Percentiles rank a stretch among this genome's conserved stretches.
Evolutionary conservation across 345 rosid genomes (phyloP).

Genomic region (Populus simonii): DNA sequence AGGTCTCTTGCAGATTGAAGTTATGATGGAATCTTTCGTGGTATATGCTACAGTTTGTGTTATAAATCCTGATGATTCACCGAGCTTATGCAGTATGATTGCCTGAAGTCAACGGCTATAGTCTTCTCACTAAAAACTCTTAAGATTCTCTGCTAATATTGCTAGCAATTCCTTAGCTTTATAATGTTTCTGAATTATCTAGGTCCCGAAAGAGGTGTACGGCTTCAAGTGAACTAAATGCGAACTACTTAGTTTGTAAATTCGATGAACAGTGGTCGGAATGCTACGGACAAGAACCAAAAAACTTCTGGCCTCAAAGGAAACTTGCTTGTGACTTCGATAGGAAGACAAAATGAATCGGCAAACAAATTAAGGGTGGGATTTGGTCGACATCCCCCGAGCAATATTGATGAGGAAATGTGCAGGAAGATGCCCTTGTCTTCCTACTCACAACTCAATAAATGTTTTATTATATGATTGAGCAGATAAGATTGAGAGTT

Average conservation of each 20-base stretch:
- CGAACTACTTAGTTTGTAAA: background rate
- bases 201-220: background rate
- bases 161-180: background rate
- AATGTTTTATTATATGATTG: too few relatives aligned
- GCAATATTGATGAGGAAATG: background rate
- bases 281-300: too few relatives aligned
- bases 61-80: too few relatives aligned
- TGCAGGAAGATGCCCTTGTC: background rate
- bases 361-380: background rate
- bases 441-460: background rate
- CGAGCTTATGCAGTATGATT: too few relatives aligned
- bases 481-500: background rate
- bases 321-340: background rate
- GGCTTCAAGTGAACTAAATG: background rate
- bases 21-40: too few relatives aligned
- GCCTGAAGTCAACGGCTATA: too few relatives aligned
- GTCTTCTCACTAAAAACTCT: too few relatives aligned
- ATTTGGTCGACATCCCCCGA: background rate
- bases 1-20: too few relatives aligned
- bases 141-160: background rate
- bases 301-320: background rate
- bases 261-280: background rate
- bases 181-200: background rate
- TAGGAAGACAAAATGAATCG: too few relatives aligned
- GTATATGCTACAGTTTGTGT: too few relatives aligned